A percentile compares a stretch with the other conserved stretches of the same genome.
Conservation (phyloP, 1,284 basidiomycete genomes). For the Cutaneotrichosporon cavernicola region DNA sequence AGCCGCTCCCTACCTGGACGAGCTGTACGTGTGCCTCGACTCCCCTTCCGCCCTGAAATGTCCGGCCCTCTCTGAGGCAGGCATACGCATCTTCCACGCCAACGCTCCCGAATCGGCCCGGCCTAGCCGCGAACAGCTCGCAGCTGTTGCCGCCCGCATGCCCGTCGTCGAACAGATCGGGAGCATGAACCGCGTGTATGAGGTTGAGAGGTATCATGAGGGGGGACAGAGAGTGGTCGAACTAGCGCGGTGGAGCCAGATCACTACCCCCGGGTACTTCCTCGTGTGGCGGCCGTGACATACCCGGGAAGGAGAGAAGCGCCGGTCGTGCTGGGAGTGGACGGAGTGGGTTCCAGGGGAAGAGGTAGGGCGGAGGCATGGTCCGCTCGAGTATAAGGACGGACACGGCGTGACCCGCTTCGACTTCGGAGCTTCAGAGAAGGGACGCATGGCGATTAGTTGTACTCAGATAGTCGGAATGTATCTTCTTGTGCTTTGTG, state of each 20-base stretch:
- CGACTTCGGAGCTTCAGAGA: no score
- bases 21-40: constrained; percentile 39
- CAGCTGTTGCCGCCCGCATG: constrained; percentile 30
- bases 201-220: constrained; percentile 39
- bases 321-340: not conserved
- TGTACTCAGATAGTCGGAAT: no score
- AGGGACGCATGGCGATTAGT: no score
- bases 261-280: constrained; percentile 46
- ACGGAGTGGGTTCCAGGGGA: not conserved
- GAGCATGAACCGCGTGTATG: constrained; percentile 46
- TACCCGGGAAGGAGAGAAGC: not conserved
- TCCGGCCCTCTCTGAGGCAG: constrained; percentile 2
- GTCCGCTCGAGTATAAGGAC: no score
- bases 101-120: constrained; percentile 37
- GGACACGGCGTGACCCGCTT: no score
- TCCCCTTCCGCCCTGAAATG: constrained; percentile 27
- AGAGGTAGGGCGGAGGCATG: not conserved
- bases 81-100: constrained; percentile 40
- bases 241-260: constrained; percentile 38
- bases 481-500: no score
- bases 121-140: constrained; percentile 34
- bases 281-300: constrained; percentile 47
- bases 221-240: constrained; percentile 34
- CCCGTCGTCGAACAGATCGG: constrained; percentile 44
- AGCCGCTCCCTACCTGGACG: constrained; percentile 28